Conservation (phyloP, 208 protist genomes). For the Acanthamoeba sp. region DNA sequence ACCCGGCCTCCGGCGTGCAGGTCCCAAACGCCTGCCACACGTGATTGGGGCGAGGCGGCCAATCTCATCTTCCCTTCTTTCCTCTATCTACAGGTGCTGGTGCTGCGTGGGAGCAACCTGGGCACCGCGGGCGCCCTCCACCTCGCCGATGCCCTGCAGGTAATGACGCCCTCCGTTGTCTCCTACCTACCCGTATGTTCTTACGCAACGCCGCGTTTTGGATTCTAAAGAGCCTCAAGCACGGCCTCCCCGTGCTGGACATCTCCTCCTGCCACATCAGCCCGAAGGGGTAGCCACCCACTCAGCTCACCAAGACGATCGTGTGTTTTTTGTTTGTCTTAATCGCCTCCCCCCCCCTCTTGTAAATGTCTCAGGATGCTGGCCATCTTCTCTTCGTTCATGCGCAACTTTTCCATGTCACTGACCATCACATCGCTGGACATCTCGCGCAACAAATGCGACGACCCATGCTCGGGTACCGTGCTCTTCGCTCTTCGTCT, state of each 20-base stretch:
- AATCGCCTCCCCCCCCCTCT: background rate
- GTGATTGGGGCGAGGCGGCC: too few species aligned
- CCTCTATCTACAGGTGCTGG: constrained; percentile 3
- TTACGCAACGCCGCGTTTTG: background rate
- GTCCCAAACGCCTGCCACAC: too few species aligned
- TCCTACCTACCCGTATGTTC: too few species aligned
- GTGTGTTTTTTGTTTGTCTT: background rate
- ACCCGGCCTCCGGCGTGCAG: background rate
- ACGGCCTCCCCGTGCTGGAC: constrained; percentile 15
- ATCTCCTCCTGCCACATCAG: constrained; percentile 5
- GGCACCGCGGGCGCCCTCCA: background rate
- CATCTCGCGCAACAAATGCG: constrained; percentile 30
- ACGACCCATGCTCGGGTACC: constrained; percentile 7
- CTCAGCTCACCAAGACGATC: background rate
- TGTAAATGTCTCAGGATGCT: background rate
- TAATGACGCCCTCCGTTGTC: background rate
- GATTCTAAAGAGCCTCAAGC: background rate
- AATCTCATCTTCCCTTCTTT: background rate
- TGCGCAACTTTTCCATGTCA: constrained; percentile 47
- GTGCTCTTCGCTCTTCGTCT: background rate
- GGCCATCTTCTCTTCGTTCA: constrained; percentile 20
- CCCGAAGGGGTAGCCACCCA: background rate
- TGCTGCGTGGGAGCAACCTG: background rate
- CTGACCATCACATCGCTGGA: constrained; percentile 38
- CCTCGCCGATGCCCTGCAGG: constrained; percentile 12